Conservation (phyloP, 1,139 yeast genomes). For the Komagataea norvegica region DNA sequence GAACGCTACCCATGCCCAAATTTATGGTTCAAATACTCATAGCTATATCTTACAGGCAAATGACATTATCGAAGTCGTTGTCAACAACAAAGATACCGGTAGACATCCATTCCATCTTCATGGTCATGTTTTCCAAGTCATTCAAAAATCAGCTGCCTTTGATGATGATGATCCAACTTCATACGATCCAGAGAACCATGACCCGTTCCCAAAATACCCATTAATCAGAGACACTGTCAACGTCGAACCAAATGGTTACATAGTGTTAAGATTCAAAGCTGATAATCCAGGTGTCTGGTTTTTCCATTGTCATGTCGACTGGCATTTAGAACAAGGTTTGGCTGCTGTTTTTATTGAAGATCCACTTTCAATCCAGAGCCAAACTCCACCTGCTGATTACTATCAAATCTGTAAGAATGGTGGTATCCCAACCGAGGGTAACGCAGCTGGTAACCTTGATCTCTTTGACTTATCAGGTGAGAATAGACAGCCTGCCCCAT, state of each 20-base stretch:
- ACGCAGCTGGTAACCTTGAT: slow-evolving; percentile 63
- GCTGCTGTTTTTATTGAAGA: slow-evolving; percentile 66
- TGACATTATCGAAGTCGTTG: slow-evolving; percentile 61
- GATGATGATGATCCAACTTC: slow-evolving; percentile 50
- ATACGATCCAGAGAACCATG: slow-evolving; percentile 42
- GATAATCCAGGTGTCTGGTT: slow-evolving; percentile 83
- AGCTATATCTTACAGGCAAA: slow-evolving; percentile 55
- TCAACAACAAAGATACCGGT: slow-evolving; percentile 70
- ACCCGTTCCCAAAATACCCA: slow-evolving; percentile 54
- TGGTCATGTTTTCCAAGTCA: slow-evolving; percentile 70
- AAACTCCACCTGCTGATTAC: slow-evolving; percentile 42
- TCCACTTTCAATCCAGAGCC: slow-evolving; percentile 48
- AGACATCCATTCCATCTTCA: slow-evolving; percentile 82
- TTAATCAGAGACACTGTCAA: slow-evolving; percentile 60
- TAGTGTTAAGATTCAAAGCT: slow-evolving; percentile 64
- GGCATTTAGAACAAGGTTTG: slow-evolving; percentile 77
- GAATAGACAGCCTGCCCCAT: slow-evolving; percentile 47
- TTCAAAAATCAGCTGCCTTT: slow-evolving; percentile 51
- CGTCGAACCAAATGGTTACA: slow-evolving; percentile 60
- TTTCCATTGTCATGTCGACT: slow-evolving; percentile 79
- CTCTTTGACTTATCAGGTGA: slow-evolving; percentile 56
- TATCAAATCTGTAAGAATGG: slow-evolving; percentile 43
- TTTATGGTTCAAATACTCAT: slow-evolving; percentile 68
- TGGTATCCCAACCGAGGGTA: slow-evolving; percentile 47
- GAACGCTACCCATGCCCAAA: slow-evolving; percentile 40